Percentiles rank a stretch among this genome's conserved stretches.
Evolutionary conservation across 2,329 filamentous ascomycete species (phyloP).

Genomic region (Torrubiella hemipterigena): DNA sequence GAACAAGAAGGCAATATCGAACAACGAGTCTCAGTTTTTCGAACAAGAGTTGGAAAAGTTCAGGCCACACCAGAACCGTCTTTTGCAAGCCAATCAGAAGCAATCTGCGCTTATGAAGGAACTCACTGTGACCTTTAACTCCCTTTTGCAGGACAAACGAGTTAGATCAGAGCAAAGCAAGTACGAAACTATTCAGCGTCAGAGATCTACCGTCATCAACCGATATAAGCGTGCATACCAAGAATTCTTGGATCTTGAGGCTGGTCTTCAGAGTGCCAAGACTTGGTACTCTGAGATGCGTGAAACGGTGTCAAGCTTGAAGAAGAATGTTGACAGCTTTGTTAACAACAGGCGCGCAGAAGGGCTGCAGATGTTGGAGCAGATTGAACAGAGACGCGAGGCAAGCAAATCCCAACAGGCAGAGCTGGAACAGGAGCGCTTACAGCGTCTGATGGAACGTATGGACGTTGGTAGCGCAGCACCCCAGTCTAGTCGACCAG

Average conservation of each 20-base stretch:
- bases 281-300: slow-evolving; percentile 94
- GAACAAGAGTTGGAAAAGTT: slow-evolving; percentile 97
- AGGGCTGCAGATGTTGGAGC: slow-evolving; percentile 75
- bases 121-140: slow-evolving; percentile 74
- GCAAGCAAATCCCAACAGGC: slow-evolving; percentile 49
- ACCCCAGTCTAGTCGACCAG: slow-evolving; percentile 17
- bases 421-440: slow-evolving; percentile 75
- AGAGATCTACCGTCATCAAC: slow-evolving; percentile 67
- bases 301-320: slow-evolving; percentile 80
- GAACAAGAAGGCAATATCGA: slow-evolving; percentile 93
- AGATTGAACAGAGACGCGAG: slow-evolving; percentile 72
- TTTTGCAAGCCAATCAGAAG: slow-evolving; percentile 91
- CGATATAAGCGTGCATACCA: slow-evolving; percentile 88
- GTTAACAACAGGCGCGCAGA: slow-evolving; percentile 89
- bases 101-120: slow-evolving; percentile 93
- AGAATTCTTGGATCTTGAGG: slow-evolving; percentile 79
- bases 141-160: slow-evolving; percentile 82
- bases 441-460: slow-evolving; percentile 85
- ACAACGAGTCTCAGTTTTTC: slow-evolving; percentile 85
- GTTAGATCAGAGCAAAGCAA: slow-evolving; percentile 90
- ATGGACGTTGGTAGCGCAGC: slow-evolving; percentile 60
- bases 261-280: slow-evolving; percentile 77
- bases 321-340: slow-evolving; percentile 94
- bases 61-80: slow-evolving; percentile 77
- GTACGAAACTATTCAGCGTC: slow-evolving; percentile 78